These are phyloP conservation scores for Avena atlantica DNA, from an alignment of 176 grass and related monocot genomes.

Conservation along the genomic window DNA sequence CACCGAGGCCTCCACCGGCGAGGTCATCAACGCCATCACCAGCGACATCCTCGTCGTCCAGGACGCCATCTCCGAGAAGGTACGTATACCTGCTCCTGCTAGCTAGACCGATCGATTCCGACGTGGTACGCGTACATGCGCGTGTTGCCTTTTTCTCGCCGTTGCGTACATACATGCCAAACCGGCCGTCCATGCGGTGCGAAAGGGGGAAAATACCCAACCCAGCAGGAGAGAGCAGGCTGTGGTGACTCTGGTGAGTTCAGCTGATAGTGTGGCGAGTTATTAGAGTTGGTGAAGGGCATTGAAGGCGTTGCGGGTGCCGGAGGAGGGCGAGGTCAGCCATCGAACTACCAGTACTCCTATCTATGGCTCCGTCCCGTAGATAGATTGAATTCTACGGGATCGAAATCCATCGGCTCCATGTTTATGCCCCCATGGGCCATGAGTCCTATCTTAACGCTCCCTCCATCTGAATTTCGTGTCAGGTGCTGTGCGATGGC, in stretches of 20 bases:
- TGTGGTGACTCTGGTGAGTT: background rate
- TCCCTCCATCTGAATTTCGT: background rate
- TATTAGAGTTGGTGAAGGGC: conserved; percentile 49
- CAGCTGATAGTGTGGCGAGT: conserved; percentile 25
- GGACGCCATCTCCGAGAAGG: conserved; percentile 99
- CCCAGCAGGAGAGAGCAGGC: background rate
- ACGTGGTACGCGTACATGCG: background rate
- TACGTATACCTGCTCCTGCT: background rate
- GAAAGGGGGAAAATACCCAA: background rate
- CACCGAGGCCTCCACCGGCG: conserved; percentile 93
- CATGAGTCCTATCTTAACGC: background rate
- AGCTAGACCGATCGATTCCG: too few species aligned
- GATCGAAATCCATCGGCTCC: background rate
- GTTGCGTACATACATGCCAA: background rate
- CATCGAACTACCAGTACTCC: background rate
- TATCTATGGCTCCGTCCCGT: background rate
- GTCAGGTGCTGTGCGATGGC: background rate
- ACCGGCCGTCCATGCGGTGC: background rate
- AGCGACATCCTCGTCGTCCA: conserved; percentile 94
- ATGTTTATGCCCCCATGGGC: too few species aligned
- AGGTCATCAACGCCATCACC: conserved; percentile 97
- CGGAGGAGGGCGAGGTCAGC: background rate
- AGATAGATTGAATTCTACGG: conserved; percentile 9
- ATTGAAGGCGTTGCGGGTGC: conserved; percentile 52
- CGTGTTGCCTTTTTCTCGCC: conserved; percentile 36